Conservation (phyloP, 495 filamentous ascomycete genomes). For the Trichoderma orchidacearum region DNA sequence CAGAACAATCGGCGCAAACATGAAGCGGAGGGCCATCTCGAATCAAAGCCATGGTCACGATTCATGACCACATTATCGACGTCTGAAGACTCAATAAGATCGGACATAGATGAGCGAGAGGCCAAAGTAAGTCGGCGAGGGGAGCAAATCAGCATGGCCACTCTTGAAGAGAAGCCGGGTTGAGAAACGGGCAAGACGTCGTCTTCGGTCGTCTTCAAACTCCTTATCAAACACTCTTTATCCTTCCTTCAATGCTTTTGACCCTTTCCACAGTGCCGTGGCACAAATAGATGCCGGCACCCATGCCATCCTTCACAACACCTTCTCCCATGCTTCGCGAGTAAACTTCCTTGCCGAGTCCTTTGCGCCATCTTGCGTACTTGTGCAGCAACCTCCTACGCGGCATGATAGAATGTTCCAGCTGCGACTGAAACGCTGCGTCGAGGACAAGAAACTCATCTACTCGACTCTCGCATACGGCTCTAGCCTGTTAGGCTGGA, state of each 20-base stretch:
- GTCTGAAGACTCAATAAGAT: neutral
- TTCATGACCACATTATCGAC: neutral
- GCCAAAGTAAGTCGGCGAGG: neutral
- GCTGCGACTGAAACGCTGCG: neutral
- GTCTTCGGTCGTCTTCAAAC: neutral
- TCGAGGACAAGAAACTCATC: neutral
- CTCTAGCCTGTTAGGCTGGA: neutral
- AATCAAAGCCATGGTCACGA: neutral
- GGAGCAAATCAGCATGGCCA: too few relatives aligned
- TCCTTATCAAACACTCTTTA: neutral
- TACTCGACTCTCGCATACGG: neutral
- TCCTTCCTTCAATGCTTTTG: neutral
- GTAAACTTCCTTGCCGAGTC: neutral
- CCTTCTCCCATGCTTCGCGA: neutral
- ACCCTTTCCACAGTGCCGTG: neutral
- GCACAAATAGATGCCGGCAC: neutral
- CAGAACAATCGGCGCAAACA: neutral
- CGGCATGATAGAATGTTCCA: neutral
- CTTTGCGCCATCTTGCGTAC: neutral
- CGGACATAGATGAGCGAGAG: neutral
- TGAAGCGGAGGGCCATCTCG: neutral
- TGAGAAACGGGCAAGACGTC: neutral
- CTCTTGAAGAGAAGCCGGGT: neutral
- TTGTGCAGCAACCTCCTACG: neutral
- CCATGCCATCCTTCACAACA: neutral